Percentiles rank a stretch among this genome's conserved stretches.
These are phyloP conservation scores for Claviceps pazoutovae DNA, from an alignment of 2,329 filamentous ascomycete species.

Conservation along the genomic window DNA sequence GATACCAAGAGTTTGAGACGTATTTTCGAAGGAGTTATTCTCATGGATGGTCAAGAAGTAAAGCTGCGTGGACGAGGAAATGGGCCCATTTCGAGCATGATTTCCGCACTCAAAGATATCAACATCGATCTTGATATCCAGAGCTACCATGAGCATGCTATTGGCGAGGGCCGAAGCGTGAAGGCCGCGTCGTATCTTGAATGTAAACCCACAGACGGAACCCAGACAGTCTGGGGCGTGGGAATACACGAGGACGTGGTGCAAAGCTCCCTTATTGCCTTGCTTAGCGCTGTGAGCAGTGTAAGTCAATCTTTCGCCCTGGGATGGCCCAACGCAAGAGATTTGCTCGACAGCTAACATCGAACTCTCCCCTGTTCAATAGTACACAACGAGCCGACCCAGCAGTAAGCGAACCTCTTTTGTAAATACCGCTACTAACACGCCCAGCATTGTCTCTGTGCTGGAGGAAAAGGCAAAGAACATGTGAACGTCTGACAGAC, in stretches of 20 bases:
- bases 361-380: not conserved
- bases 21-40: constrained; percentile 72
- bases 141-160: constrained; percentile 94
- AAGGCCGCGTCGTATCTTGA: constrained; percentile 96
- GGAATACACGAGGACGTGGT: constrained; percentile 45
- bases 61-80: constrained; percentile 69
- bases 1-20: constrained; percentile 68
- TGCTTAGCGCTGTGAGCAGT: constrained; percentile 73
- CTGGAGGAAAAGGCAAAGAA: not conserved
- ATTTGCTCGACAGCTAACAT: not conserved
- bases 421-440: not conserved
- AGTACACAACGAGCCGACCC: not conserved
- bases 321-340: not conserved
- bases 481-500: not conserved
- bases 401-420: not conserved
- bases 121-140: constrained; percentile 81
- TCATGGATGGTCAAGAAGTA: constrained; percentile 69
- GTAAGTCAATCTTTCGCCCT: constrained; percentile 41
- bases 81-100: constrained; percentile 79
- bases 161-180: constrained; percentile 65
- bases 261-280: constrained; percentile 73
- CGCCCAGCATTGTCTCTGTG: not conserved
- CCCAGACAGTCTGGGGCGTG: constrained; percentile 73
- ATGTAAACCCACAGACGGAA: constrained; percentile 55
- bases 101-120: constrained; percentile 62